A percentile compares a stretch with the other conserved stretches of the same genome.
Evolutionary conservation across 495 filamentous ascomycete species (phyloP).

Genomic region (Penicillium canariense): DNA sequence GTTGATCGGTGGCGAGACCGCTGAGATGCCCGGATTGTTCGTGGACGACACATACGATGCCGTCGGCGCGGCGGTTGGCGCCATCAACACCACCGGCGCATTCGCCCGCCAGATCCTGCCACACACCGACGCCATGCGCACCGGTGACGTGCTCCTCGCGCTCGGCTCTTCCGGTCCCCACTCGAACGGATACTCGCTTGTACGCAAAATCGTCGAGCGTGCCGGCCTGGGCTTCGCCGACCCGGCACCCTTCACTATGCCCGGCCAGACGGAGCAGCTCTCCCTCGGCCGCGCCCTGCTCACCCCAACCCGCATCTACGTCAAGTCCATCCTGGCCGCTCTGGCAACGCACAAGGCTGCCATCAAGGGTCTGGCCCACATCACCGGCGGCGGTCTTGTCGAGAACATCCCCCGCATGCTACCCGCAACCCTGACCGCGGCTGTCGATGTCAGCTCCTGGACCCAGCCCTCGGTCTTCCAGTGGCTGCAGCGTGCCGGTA

Average conservation of each 20-base stretch:
- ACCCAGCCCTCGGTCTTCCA: slow-evolving; percentile 68
- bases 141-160: slow-evolving; percentile 81
- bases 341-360: slow-evolving; percentile 45
- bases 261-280: slow-evolving; percentile 27
- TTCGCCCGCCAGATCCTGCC: slow-evolving; percentile 67
- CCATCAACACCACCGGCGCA: slow-evolving; percentile 56
- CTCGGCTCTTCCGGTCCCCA: slow-evolving; percentile 81
- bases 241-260: slow-evolving; percentile 70
- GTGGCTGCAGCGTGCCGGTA: slow-evolving; percentile 81
- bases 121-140: slow-evolving; percentile 67
- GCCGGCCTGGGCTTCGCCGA: slow-evolving; percentile 66
- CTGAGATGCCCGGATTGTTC: slow-evolving; percentile 96
- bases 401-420: slow-evolving; percentile 96
- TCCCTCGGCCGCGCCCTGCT: slow-evolving; percentile 72
- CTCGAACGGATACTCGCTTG: slow-evolving; percentile 93
- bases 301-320: slow-evolving; percentile 80
- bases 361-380: slow-evolving; percentile 94
- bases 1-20: slow-evolving; percentile 93
- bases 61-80: slow-evolving; percentile 82
- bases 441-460: slow-evolving; percentile 74
- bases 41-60: slow-evolving; percentile 81
- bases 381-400: slow-evolving; percentile 87
- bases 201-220: slow-evolving; percentile 78
- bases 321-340: slow-evolving; percentile 65
- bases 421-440: slow-evolving; percentile 67